Conservation (phyloP, 495 filamentous ascomycete genomes). For the Podospora comata region DNA sequence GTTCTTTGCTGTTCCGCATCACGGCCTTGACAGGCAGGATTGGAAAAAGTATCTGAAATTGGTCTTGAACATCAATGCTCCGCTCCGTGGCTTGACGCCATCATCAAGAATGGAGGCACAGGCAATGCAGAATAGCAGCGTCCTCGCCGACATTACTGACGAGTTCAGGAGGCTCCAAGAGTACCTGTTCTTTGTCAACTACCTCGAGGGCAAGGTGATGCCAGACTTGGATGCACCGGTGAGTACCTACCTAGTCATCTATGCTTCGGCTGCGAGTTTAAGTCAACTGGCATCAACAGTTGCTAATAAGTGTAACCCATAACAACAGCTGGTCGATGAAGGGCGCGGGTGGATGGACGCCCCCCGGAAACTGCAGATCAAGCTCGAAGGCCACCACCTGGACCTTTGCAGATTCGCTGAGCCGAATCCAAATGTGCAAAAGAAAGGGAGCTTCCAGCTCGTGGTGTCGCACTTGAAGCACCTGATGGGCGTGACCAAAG, state of each 20-base stretch:
- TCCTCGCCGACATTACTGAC: slow-evolving; percentile 6
- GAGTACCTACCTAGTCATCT: neutral
- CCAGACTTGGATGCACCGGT: neutral
- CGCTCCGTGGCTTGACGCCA: neutral
- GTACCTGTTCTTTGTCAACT: slow-evolving; percentile 14
- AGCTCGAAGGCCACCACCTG: slow-evolving; percentile 17
- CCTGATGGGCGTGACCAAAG: slow-evolving; percentile 6
- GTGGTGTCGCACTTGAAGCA: slow-evolving; percentile 4
- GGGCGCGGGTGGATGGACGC: slow-evolving; percentile 15
- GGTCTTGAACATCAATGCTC: slow-evolving; percentile 7
- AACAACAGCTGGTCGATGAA: slow-evolving; percentile 10
- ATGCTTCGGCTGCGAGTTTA: no score
- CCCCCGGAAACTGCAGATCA: neutral
- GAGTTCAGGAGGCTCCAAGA: slow-evolving; percentile 16
- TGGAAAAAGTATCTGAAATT: slow-evolving; percentile 6
- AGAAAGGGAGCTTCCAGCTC: neutral
- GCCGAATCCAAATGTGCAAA: neutral
- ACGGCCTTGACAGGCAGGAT: slow-evolving; percentile 1
- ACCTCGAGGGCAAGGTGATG: slow-evolving; percentile 10
- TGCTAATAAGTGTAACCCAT: no score
- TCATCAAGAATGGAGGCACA: slow-evolving; percentile 13
- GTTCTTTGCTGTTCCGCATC: slow-evolving; percentile 19
- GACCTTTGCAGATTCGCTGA: slow-evolving; percentile 17
- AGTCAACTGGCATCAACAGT: no score
- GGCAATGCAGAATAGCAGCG: neutral